Conservation (phyloP, 441 rosid genomes). For the Pelargonium myrrhifolium region DNA sequence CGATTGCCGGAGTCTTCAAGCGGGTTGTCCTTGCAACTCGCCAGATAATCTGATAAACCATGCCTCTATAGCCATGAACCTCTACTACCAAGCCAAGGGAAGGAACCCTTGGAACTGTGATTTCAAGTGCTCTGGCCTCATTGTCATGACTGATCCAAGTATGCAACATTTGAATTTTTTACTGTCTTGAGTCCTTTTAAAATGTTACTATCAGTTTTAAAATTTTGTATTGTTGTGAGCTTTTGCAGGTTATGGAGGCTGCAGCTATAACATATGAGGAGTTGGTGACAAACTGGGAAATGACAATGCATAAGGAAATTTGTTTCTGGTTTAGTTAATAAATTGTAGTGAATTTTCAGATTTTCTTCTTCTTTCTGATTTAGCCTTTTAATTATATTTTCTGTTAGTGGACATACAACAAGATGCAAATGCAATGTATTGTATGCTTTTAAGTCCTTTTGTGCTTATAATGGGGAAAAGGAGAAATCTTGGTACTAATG, state of each 20-base stretch:
- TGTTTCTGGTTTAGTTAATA: too few relatives aligned
- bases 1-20: slow-evolving; percentile 45
- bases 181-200: background rate
- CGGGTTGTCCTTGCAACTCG: slow-evolving; percentile 45
- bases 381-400: too few relatives aligned
- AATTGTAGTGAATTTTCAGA: too few relatives aligned
- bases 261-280: background rate
- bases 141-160: slow-evolving; percentile 64
- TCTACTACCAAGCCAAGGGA: slow-evolving; percentile 63
- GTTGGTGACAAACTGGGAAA: background rate
- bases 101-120: slow-evolving; percentile 68
- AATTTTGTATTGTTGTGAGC: too few relatives aligned
- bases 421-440: too few relatives aligned
- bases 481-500: background rate
- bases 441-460: too few relatives aligned
- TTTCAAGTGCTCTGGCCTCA: slow-evolving; percentile 56
- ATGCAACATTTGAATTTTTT: slow-evolving; percentile 12
- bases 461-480: background rate
- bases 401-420: too few relatives aligned
- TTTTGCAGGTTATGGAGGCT: background rate
- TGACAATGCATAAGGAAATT: too few relatives aligned
- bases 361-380: too few relatives aligned
- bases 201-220: background rate
- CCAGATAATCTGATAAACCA: slow-evolving; percentile 54
- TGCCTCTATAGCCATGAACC: slow-evolving; percentile 75